Percentiles rank a stretch among this genome's conserved stretches.
phyloP scores from a whole-genome alignment of 768 basidiomycete genomes.

The Glaciozyma antarctica region DNA sequence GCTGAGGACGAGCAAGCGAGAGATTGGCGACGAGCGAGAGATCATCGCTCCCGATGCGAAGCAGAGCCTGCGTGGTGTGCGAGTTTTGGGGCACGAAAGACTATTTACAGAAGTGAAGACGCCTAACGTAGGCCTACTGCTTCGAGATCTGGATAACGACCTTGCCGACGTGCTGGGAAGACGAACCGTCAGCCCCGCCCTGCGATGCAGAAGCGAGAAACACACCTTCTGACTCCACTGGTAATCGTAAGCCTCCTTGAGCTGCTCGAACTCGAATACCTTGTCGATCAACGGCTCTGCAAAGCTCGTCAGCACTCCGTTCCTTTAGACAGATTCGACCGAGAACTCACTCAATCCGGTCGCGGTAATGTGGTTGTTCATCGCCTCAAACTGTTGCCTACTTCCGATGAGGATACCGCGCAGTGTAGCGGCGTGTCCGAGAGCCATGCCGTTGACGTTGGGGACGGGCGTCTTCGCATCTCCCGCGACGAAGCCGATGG shows the following conservation, averaged over 20 bases:
- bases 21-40: too few species aligned
- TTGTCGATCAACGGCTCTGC: slow-evolving; percentile 48
- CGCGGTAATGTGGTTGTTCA: background rate
- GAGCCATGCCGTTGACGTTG: background rate
- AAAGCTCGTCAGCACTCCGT: background rate
- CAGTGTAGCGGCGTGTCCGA: slow-evolving; percentile 33
- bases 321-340: too few species aligned
- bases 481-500: slow-evolving; percentile 49
- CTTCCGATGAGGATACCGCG: slow-evolving; percentile 53
- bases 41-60: too few species aligned
- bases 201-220: background rate
- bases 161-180: background rate
- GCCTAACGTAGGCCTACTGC: too few species aligned
- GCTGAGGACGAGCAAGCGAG: too few species aligned
- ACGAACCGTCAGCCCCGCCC: background rate
- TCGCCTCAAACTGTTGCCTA: slow-evolving; percentile 49
- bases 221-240: background rate
- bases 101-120: too few species aligned
- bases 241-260: slow-evolving; percentile 48
- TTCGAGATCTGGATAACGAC: background rate
- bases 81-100: too few species aligned
- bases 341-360: background rate
- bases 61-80: too few species aligned
- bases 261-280: slow-evolving; percentile 51
- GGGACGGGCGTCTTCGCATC: background rate